These are phyloP conservation scores for Candida mesenterica DNA, from an alignment of 1,139 yeast species.

Conservation along the genomic window DNA sequence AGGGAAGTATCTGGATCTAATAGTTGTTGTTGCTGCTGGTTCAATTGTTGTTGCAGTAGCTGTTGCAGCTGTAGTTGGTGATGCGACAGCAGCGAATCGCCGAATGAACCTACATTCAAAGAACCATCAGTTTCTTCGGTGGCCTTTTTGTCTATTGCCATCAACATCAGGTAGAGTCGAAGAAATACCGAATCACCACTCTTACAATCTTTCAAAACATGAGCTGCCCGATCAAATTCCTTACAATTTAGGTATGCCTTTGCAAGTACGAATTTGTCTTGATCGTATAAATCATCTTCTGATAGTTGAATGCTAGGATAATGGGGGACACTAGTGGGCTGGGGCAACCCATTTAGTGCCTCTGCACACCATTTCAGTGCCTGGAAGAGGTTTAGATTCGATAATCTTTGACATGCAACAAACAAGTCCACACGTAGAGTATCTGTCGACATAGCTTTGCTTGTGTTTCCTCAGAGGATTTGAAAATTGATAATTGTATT, in stretches of 20 bases:
- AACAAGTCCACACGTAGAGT: conserved; percentile 24
- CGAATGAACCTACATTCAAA: conserved; percentile 28
- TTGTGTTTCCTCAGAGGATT: not conserved
- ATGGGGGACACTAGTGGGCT: conserved; percentile 11
- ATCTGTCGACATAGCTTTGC: conserved; percentile 9
- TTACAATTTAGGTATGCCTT: conserved; percentile 76
- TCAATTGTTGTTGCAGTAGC: not conserved
- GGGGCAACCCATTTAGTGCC: conserved; percentile 53
- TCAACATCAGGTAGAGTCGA: conserved; percentile 62
- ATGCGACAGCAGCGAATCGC: conserved; percentile 4
- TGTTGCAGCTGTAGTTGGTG: conserved; percentile 1
- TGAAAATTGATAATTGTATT: not conserved
- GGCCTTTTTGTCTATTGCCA: conserved; percentile 71
- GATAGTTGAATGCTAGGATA: conserved; percentile 12
- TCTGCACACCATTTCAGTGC: conserved; percentile 85
- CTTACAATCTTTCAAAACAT: conserved; percentile 50
- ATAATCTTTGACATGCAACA: conserved; percentile 26
- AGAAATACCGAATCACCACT: conserved; percentile 63
- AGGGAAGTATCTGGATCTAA: conserved; percentile 3
- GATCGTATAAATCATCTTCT: conserved; percentile 32
- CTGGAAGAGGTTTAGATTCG: conserved; percentile 54
- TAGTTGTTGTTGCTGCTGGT: conserved; percentile 3
- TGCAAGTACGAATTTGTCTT: conserved; percentile 55
- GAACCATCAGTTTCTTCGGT: conserved; percentile 73
- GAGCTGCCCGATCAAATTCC: conserved; percentile 81